Evolutionary conservation across 306 rosid species (phyloP).

Genomic region (Biancaea sappan): DNA sequence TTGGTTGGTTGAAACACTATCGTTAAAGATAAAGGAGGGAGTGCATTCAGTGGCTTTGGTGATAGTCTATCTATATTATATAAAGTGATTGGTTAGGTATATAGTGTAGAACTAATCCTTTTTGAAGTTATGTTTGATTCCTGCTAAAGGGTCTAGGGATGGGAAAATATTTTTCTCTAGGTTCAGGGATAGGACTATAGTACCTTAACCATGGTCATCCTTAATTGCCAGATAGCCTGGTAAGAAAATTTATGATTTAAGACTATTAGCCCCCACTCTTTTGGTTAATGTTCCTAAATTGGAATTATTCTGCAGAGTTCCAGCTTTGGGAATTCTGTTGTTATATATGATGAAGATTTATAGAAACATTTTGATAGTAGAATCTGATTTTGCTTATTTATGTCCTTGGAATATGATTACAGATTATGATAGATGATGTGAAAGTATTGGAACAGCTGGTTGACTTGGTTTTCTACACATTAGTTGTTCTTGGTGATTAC

Average conservation of each 20-base stretch:
- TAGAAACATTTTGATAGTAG: slow-evolving; percentile 15
- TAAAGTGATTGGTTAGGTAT: too few species aligned
- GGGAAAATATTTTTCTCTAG: too few species aligned
- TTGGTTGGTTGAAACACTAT: not conserved
- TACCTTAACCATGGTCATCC: too few species aligned
- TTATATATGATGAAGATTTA: slow-evolving; percentile 12
- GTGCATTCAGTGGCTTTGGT: slow-evolving; percentile 1
- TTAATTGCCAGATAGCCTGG: not conserved
- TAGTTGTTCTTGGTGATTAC: slow-evolving; percentile 64
- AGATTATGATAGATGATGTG: slow-evolving; percentile 86
- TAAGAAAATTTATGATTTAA: not conserved
- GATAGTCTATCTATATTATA: too few species aligned
- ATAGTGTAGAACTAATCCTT: too few species aligned
- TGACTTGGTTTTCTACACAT: slow-evolving; percentile 81
- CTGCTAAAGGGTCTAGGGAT: too few species aligned
- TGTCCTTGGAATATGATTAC: slow-evolving; percentile 44
- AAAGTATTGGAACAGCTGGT: slow-evolving; percentile 76
- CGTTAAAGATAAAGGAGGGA: not conserved
- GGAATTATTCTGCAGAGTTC: not conserved
- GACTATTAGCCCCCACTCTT: not conserved
- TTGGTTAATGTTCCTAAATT: not conserved
- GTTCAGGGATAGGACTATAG: too few species aligned
- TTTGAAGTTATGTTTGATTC: too few species aligned
- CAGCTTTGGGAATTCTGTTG: not conserved
- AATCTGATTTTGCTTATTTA: slow-evolving; percentile 32